Percentiles rank a stretch among this genome's conserved stretches.
These are phyloP conservation scores for Domatiomyces globalis DNA, from an alignment of 2,329 filamentous ascomycete genomes.

Conservation along the genomic window DNA sequence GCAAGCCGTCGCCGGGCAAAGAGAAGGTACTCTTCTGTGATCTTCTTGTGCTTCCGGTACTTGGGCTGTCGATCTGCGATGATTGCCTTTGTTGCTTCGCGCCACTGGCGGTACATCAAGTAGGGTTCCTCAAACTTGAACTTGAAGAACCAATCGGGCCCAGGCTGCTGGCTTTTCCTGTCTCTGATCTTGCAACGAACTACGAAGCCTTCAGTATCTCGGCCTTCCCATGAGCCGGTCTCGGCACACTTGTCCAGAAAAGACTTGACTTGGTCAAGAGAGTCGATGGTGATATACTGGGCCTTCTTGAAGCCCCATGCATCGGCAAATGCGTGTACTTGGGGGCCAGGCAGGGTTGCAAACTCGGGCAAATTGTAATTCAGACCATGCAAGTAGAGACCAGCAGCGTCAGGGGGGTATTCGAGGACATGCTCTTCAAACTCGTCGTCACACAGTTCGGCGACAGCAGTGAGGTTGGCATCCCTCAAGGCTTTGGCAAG, in stretches of 20 bases:
- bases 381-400: constrained; percentile 88
- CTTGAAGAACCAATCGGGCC: constrained; percentile 95
- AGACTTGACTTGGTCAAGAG: constrained; percentile 55
- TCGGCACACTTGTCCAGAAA: constrained; percentile 79
- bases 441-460: constrained; percentile 85
- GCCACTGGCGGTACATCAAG: constrained; percentile 96
- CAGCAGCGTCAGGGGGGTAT: constrained; percentile 68
- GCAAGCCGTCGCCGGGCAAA: constrained; percentile 65
- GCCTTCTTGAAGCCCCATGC: constrained; percentile 90
- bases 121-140: constrained; percentile 99
- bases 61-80: constrained; percentile 61
- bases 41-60: constrained; percentile 72
- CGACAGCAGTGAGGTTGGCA: constrained; percentile 86
- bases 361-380: constrained; percentile 93
- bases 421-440: constrained; percentile 96
- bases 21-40: constrained; percentile 79
- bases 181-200: constrained; percentile 64
- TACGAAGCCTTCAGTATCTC: constrained; percentile 93
- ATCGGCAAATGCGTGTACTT: constrained; percentile 82
- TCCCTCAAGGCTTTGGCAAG: constrained; percentile 60
- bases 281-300: constrained; percentile 61
- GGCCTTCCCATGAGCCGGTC: constrained; percentile 75
- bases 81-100: constrained; percentile 84
- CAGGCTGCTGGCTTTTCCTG: constrained; percentile 32
- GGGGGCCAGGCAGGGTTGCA: constrained; percentile 63